phyloP scores from a whole-genome alignment of 2,329 filamentous ascomycete genomes.

The Tolypocladium ophioglossoides region DNA sequence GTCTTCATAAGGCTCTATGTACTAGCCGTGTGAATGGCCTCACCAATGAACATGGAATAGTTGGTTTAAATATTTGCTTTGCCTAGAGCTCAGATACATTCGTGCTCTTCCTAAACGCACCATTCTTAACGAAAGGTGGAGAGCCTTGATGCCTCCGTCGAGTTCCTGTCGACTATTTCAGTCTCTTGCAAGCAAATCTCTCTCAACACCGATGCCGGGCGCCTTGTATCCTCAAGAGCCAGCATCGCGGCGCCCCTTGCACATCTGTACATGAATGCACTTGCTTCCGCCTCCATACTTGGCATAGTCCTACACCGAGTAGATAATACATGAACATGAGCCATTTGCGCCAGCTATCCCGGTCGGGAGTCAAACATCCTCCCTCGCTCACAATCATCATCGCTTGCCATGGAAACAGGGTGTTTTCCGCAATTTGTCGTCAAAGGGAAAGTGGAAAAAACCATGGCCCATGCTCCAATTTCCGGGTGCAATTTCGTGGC shows the following conservation, averaged over 20 bases:
- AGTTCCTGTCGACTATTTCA: neutral
- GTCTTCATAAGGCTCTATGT: neutral
- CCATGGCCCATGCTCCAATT: neutral
- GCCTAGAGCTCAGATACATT: neutral
- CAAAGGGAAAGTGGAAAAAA: neutral
- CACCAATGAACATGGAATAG: neutral
- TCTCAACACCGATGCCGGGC: neutral
- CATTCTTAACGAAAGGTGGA: neutral
- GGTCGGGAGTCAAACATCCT: neutral
- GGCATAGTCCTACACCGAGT: slow-evolving; percentile 1
- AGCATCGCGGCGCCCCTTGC: neutral
- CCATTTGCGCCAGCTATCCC: slow-evolving; percentile 1
- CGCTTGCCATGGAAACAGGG: neutral
- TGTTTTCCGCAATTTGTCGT: neutral
- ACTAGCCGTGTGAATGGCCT: neutral
- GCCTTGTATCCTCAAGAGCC: neutral
- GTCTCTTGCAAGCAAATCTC: neutral
- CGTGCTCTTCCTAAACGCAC: neutral
- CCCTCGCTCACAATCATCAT: neutral
- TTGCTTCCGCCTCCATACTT: neutral
- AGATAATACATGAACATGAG: slow-evolving; percentile 4
- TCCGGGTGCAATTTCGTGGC: neutral
- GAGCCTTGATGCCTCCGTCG: neutral
- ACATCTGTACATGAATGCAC: neutral
- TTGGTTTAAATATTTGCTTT: neutral